A percentile compares a stretch with the other conserved stretches of the same genome.
Conservation (phyloP, 495 filamentous ascomycete genomes). For the Mytilinidion resinicola region DNA sequence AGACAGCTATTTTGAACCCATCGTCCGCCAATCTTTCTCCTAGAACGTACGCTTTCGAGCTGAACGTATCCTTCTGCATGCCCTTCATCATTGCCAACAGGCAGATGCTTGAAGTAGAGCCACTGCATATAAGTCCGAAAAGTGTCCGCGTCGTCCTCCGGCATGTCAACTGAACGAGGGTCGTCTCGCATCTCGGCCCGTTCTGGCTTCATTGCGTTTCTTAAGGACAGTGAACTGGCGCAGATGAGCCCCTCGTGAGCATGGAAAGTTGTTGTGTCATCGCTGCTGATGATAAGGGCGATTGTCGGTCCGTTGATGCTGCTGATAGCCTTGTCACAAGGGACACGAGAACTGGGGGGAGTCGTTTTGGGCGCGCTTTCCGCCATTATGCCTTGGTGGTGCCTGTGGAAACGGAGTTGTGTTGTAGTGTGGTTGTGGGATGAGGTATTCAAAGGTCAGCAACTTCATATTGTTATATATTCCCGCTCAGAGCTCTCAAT, state of each 20-base stretch:
- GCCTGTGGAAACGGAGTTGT: no score
- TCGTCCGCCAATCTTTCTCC: slow-evolving; percentile 5
- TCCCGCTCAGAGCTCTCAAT: no score
- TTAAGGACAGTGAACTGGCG: slow-evolving; percentile 7
- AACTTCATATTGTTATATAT: no score
- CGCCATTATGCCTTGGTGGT: no score
- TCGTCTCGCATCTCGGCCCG: slow-evolving; percentile 1
- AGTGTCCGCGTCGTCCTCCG: not conserved
- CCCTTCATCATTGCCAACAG: not conserved
- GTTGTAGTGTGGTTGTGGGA: no score
- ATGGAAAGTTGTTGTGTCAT: no score
- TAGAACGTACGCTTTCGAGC: slow-evolving; percentile 4
- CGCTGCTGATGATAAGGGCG: no score
- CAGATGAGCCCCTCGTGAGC: slow-evolving; percentile 10
- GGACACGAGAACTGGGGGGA: no score
- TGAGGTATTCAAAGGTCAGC: no score
- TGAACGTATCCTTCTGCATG: not conserved
- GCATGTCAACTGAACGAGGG: not conserved
- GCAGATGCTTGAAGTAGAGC: slow-evolving; percentile 1
- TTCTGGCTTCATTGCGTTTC: slow-evolving; percentile 7
- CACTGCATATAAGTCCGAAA: slow-evolving; percentile 3
- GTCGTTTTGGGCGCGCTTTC: no score
- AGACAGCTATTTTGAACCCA: not conserved
- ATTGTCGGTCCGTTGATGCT: no score
- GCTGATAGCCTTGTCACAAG: no score